Conservation (phyloP, 306 rosid genomes). For the Malus asiatica region DNA sequence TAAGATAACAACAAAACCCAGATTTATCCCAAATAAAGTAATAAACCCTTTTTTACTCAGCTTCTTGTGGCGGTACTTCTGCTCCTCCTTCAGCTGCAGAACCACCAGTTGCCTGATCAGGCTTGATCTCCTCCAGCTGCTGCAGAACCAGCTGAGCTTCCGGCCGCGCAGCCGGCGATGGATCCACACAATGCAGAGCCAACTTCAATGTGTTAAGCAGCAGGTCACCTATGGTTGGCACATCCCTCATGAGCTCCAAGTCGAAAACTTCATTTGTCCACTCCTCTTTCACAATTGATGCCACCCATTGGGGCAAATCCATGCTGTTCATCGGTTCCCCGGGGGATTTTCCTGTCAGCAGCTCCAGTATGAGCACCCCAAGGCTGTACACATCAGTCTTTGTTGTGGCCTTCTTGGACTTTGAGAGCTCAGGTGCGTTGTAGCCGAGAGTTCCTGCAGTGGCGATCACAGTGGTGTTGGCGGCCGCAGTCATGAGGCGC, state of each 20-base stretch:
- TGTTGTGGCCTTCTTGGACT: slow-evolving; percentile 49
- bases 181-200: slow-evolving; percentile 84
- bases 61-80: slow-evolving; percentile 15
- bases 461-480: slow-evolving; percentile 69
- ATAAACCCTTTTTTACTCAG: slow-evolving; percentile 20
- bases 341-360: slow-evolving; percentile 74
- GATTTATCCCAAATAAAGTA: neutral
- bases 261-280: slow-evolving; percentile 91
- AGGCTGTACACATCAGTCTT: slow-evolving; percentile 68
- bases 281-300: slow-evolving; percentile 80
- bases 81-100: slow-evolving; percentile 39
- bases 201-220: slow-evolving; percentile 75
- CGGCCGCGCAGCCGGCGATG: slow-evolving; percentile 71
- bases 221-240: slow-evolving; percentile 54
- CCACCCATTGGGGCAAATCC: slow-evolving; percentile 94
- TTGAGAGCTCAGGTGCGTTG: slow-evolving; percentile 81
- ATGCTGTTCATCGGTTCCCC: slow-evolving; percentile 70
- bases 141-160: slow-evolving; percentile 72
- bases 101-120: slow-evolving; percentile 34
- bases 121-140: slow-evolving; percentile 66
- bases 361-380: slow-evolving; percentile 80
- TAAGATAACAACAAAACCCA: neutral
- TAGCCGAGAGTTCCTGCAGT: slow-evolving; percentile 85
- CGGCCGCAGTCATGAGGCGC: slow-evolving; percentile 70
- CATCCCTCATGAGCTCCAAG: slow-evolving; percentile 77